Conservation (phyloP, 73 alveolate genomes). For the Paramecium sonneborni region DNA sequence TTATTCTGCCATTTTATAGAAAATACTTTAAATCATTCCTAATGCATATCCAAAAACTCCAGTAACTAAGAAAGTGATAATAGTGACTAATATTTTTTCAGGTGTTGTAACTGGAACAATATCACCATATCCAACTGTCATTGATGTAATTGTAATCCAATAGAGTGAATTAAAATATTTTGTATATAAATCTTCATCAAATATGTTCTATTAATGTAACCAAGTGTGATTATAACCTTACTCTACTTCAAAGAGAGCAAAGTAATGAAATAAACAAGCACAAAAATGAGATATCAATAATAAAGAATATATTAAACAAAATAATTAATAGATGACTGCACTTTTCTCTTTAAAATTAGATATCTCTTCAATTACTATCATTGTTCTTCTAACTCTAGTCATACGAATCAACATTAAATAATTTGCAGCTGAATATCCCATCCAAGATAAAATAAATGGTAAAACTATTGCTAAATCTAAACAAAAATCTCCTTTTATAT, state of each 20-base stretch:
- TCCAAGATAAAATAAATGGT: constrained; percentile 25
- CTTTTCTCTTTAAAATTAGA: constrained; percentile 13
- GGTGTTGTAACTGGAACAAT: constrained; percentile 37
- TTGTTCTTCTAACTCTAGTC: constrained; percentile 46
- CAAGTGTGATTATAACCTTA: constrained; percentile 13
- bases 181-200: not conserved
- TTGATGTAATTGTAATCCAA: constrained; percentile 45
- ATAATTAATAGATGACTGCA: constrained; percentile 23
- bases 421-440: constrained; percentile 31
- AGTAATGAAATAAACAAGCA: constrained; percentile 52
- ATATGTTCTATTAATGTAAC: constrained; percentile 10
- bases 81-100: constrained; percentile 25
- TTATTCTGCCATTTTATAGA: constrained; percentile 49
- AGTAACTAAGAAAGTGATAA: not conserved
- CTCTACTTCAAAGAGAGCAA: constrained; percentile 29
- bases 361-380: constrained; percentile 38
- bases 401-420: constrained; percentile 28
- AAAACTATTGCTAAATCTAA: constrained; percentile 6
- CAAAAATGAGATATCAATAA: constrained; percentile 21
- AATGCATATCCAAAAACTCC: constrained; percentile 50
- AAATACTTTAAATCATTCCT: constrained; percentile 58
- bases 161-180: constrained; percentile 35
- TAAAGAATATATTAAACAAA: constrained; percentile 35
- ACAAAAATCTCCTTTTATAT: not conserved
- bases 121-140: constrained; percentile 58